Evolutionary conservation across 352 stramenopile species (phyloP).

Genomic region (Globisporangium orthogonon): DNA sequence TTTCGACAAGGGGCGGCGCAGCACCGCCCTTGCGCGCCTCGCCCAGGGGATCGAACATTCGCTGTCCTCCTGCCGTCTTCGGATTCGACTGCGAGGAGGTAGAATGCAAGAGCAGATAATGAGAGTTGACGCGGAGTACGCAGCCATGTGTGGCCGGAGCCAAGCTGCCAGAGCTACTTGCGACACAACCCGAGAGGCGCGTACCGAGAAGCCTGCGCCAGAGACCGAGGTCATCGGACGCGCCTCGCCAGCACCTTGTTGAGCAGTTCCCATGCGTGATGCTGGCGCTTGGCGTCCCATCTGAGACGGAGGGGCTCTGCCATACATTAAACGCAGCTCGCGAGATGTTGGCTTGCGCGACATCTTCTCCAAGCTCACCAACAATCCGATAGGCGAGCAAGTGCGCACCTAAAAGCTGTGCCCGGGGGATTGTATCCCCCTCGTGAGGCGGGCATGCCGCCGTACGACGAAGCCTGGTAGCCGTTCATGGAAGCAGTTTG

Average conservation of each 20-base stretch:
- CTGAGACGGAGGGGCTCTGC: conserved; percentile 59
- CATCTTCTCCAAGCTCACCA: not conserved
- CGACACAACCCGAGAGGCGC: conserved; percentile 1
- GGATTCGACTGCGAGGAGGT: conserved; percentile 54
- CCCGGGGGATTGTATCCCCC: conserved; percentile 60
- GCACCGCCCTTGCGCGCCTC: conserved; percentile 75
- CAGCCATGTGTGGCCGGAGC: too few species aligned
- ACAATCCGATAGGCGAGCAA: too few species aligned
- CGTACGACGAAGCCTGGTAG: conserved; percentile 57
- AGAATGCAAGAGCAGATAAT: not conserved
- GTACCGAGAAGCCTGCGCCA: conserved; percentile 87
- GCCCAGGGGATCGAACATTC: conserved; percentile 89
- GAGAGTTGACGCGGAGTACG: too few species aligned
- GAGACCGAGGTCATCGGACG: conserved; percentile 92
- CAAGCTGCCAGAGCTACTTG: too few species aligned
- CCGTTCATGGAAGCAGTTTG: conserved; percentile 53
- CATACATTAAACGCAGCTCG: too few species aligned
- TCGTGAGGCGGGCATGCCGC: conserved; percentile 42
- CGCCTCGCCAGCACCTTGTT: conserved; percentile 49
- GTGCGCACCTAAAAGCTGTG: conserved; percentile 59
- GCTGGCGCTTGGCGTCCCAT: conserved; percentile 63
- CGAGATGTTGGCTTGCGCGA: too few species aligned
- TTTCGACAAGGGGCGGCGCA: conserved; percentile 81
- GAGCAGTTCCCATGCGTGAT: conserved; percentile 56
- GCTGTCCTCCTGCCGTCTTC: conserved; percentile 54